Evolutionary conservation across 2,329 filamentous ascomycete species (phyloP).

Genomic region (Nemania diffusa): DNA sequence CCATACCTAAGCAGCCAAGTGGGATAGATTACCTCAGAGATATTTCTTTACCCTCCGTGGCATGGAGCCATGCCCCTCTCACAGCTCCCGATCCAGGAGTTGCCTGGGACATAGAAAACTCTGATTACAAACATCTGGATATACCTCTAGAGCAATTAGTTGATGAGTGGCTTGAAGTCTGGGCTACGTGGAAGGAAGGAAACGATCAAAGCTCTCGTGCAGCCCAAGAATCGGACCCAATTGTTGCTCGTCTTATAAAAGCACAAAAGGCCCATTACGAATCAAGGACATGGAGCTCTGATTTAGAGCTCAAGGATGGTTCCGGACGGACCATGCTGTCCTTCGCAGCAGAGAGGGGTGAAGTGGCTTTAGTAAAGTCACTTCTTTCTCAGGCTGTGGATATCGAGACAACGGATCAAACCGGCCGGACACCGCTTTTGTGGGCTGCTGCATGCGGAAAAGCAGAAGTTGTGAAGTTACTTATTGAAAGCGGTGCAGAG

Average conservation of each 20-base stretch:
- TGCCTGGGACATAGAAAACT: not conserved
- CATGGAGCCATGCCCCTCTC: not conserved
- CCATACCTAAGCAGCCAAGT: not conserved
- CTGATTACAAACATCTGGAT: not conserved
- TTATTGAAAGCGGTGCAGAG: too few species aligned
- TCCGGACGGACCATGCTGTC: too few species aligned
- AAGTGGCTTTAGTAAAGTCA: too few species aligned
- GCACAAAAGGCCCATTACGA: not conserved
- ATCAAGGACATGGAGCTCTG: too few species aligned
- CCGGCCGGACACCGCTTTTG: too few species aligned
- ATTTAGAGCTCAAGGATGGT: too few species aligned
- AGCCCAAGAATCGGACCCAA: not conserved
- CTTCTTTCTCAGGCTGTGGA: too few species aligned
- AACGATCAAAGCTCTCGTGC: not conserved
- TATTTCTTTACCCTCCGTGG: not conserved
- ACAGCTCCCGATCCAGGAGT: too few species aligned
- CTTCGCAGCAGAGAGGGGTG: too few species aligned
- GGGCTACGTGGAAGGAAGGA: not conserved
- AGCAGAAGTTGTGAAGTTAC: too few species aligned
- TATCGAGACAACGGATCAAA: too few species aligned
- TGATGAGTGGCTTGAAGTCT: not conserved
- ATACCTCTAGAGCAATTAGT: not conserved
- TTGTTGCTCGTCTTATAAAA: not conserved
- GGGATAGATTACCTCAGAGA: not conserved
- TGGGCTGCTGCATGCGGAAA: too few species aligned